Conservation (phyloP, 1,284 basidiomycete species). For the Thelephora terrestris region DNA sequence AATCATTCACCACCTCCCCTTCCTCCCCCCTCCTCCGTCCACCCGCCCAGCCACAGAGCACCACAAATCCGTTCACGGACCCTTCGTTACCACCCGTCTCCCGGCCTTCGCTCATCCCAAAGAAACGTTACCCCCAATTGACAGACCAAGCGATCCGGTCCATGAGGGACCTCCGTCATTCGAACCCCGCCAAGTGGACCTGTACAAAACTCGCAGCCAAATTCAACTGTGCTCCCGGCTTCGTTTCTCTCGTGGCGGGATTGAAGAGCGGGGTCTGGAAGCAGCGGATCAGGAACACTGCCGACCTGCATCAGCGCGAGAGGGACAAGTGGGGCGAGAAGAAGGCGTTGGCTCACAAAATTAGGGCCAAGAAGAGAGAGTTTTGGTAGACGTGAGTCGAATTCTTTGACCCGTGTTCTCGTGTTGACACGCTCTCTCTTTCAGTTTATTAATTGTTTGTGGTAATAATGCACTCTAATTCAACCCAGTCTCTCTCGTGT, state of each 20-base stretch:
- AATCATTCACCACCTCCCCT: slow-evolving; percentile 57
- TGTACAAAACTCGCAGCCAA: slow-evolving; percentile 24
- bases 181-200: slow-evolving; percentile 25
- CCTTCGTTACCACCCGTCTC: slow-evolving; percentile 28
- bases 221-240: slow-evolving; percentile 27
- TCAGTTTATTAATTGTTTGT: too few species aligned
- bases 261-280: slow-evolving; percentile 17
- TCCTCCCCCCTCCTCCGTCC: slow-evolving; percentile 53
- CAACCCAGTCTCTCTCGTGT: too few species aligned
- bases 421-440: neutral
- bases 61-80: slow-evolving; percentile 26
- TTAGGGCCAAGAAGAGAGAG: slow-evolving; percentile 26
- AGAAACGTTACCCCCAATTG: slow-evolving; percentile 23
- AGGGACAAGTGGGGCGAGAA: slow-evolving; percentile 27
- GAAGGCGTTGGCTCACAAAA: slow-evolving; percentile 22
- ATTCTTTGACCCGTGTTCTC: neutral
- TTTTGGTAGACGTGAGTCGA: slow-evolving; percentile 22
- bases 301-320: slow-evolving; percentile 21
- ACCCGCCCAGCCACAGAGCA: slow-evolving; percentile 17
- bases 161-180: slow-evolving; percentile 43
- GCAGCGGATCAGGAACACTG: slow-evolving; percentile 18
- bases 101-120: slow-evolving; percentile 13
- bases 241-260: slow-evolving; percentile 25
- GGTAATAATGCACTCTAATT: too few species aligned
- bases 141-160: slow-evolving; percentile 43